Conservation (phyloP, 257 asterid genomes). For the Catharanthus roseus region DNA sequence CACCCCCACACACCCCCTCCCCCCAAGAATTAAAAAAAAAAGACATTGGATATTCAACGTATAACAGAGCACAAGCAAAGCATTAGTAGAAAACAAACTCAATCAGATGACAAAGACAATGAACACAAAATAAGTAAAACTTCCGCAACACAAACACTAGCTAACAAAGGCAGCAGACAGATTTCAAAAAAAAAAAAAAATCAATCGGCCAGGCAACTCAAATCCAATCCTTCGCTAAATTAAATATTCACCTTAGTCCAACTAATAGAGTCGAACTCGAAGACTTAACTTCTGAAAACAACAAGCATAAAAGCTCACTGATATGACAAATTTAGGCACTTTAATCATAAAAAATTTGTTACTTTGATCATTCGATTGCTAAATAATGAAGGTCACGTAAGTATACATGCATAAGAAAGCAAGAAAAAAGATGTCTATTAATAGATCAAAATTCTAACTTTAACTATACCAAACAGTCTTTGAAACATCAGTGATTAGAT, state of each 20-base stretch:
- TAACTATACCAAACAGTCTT: background rate
- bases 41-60: background rate
- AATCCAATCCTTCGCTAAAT: background rate
- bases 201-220: background rate
- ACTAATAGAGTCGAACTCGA: background rate
- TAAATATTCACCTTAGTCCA: background rate
- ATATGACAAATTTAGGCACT: background rate
- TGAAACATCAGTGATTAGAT: background rate
- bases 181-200: background rate
- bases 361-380: too few species aligned
- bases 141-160: background rate
- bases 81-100: background rate
- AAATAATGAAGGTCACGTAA: background rate
- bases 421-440: slow-evolving; percentile 3
- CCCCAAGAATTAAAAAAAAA: background rate
- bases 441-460: slow-evolving; percentile 10
- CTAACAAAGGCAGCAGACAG: background rate
- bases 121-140: background rate
- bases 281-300: background rate
- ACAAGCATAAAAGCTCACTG: slow-evolving; percentile 1
- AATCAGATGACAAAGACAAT: background rate
- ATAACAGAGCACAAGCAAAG: background rate
- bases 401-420: background rate
- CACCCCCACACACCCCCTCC: background rate
- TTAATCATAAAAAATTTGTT: background rate